Percentiles rank a stretch among this genome's conserved stretches.
Evolutionary conservation across 345 rosid species (phyloP).

Genomic region (Boechera divaricarpa): DNA sequence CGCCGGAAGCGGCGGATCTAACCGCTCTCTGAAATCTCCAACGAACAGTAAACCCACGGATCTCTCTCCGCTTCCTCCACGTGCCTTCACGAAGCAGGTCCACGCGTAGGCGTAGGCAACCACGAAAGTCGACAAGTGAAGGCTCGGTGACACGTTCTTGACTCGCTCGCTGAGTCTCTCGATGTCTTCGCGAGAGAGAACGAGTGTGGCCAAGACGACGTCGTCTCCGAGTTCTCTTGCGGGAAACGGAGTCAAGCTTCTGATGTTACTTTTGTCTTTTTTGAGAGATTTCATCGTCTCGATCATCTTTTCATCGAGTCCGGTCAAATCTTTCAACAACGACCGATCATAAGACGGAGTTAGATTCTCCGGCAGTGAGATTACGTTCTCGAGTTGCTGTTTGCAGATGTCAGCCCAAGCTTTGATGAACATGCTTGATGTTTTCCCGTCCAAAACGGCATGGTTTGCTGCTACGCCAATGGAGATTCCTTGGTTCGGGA

Average conservation of each 20-base stretch:
- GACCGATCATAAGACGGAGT: conserved; percentile 39
- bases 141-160: conserved; percentile 8
- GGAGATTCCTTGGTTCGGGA: conserved; percentile 37
- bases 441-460: conserved; percentile 37
- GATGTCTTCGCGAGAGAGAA: conserved; percentile 35
- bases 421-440: conserved; percentile 29
- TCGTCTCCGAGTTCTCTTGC: neutral
- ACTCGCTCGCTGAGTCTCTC: conserved; percentile 41
- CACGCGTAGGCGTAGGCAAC: conserved; percentile 41
- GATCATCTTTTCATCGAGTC: conserved; percentile 32
- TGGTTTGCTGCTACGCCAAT: conserved; percentile 34
- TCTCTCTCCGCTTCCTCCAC: conserved; percentile 16
- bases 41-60: neutral
- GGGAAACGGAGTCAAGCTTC: conserved; percentile 23
- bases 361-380: conserved; percentile 20
- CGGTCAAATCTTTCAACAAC: conserved; percentile 3
- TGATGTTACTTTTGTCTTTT: neutral
- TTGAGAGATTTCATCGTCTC: neutral
- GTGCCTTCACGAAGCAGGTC: conserved; percentile 41
- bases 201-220: conserved; percentile 42
- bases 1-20: conserved; percentile 17
- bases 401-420: conserved; percentile 48
- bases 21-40: conserved; percentile 22
- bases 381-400: neutral
- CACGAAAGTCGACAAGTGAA: conserved; percentile 48